phyloP scores from a whole-genome alignment of 306 rosid species.

The Astragalus glycyphyllos region DNA sequence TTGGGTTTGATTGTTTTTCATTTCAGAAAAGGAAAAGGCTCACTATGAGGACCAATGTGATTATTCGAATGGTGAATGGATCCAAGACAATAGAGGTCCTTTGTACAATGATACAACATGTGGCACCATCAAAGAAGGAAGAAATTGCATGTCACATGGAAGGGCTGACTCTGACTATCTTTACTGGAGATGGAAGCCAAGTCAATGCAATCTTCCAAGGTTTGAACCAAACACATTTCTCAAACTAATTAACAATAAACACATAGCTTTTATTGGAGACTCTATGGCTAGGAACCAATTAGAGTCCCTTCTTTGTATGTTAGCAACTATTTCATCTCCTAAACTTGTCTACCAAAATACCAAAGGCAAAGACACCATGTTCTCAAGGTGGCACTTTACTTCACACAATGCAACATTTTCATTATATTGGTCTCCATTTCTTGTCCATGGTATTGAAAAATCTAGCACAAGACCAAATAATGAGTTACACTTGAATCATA shows the following conservation, averaged over 20 bases:
- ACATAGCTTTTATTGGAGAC: constrained; percentile 88
- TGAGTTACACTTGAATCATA: constrained; percentile 58
- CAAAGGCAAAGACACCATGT: constrained; percentile 61
- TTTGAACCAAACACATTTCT: constrained; percentile 78
- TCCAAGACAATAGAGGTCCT: constrained; percentile 61
- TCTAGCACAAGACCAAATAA: constrained; percentile 58
- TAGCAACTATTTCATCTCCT: constrained; percentile 65
- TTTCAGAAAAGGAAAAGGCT: constrained; percentile 54
- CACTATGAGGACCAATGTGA: constrained; percentile 55
- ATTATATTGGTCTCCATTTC: constrained; percentile 90
- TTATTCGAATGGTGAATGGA: constrained; percentile 76
- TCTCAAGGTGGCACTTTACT: constrained; percentile 68
- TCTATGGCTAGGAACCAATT: constrained; percentile 94
- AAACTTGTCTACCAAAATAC: constrained; percentile 54
- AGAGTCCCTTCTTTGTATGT: constrained; percentile 86
- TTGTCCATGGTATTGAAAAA: constrained; percentile 78
- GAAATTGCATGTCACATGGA: constrained; percentile 81
- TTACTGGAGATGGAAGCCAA: constrained; percentile 84
- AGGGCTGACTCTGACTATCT: constrained; percentile 69
- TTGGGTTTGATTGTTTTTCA: constrained; percentile 15
- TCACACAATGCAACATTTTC: constrained; percentile 66
- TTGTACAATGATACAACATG: constrained; percentile 84
- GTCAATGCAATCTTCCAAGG: constrained; percentile 68
- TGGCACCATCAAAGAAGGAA: constrained; percentile 72
- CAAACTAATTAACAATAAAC: constrained; percentile 57